Base-by-base conservation (phyloP, 176 grass and related monocot genomes). In the Musa troglodytarum region DNA sequence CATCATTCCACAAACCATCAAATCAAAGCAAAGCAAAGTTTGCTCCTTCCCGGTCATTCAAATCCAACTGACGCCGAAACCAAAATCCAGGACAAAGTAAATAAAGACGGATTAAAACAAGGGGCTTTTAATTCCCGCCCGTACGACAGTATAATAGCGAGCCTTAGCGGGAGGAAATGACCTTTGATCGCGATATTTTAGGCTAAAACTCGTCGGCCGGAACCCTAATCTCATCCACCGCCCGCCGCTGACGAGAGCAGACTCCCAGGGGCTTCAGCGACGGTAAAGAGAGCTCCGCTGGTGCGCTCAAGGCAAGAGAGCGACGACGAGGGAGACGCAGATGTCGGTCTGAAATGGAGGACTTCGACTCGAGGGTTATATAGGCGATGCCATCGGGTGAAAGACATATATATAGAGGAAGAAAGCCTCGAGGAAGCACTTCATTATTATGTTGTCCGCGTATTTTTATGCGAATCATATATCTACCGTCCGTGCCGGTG, bases 131-230 rank as follows among this genome's bases (percentile, higher is more conserved):
- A 9, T 28, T 17, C 20, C 11, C 2, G 50, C 51, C 1, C 10
- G 22, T 29, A 19, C 12, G 22, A 56, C 22, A 56, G 2, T 16
- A 23, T 9, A 74, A 25, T 17, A 15, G 53, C 4, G 15, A 74
- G 72, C 72, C 19, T 26, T 16, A 29, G 22, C 11, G 52, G 6
- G 19, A 53, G 61, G 49, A 52, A 65, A 51, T 52, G 34, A 77
- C 75, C 75, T 77, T 61, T 34, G 1, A 77, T 77, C 75, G 75
- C 29, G 14, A 52, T 20, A 77, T 65, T 49, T 63, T n/a, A n/a
- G 2, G 49, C 59, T 65, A 50, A 21, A 63, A 5, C 19, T 52
- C 2, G 58, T 26, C 57, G 10, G 17, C 12, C n/a, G 43, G 34
- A 77, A 77, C 59, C 75, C 75, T 65, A 65, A 11, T 51, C 43